Conservation (phyloP, 1,139 yeast species). For the Zygoascus meyerae region DNA sequence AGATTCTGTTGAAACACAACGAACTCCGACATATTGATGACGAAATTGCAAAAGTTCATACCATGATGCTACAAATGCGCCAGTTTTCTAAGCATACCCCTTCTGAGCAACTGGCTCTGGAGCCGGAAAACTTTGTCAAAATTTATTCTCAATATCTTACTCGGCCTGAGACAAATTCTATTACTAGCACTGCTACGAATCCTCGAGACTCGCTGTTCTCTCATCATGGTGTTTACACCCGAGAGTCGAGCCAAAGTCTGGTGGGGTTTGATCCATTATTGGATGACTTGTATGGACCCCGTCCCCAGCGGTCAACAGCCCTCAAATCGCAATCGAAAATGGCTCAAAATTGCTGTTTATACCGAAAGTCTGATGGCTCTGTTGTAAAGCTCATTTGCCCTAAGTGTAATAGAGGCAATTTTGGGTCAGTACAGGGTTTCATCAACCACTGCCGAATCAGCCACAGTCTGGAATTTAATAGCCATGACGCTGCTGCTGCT, state of each 20-base stretch:
- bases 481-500: conserved; percentile 72
- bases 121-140: conserved; percentile 48
- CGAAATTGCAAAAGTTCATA: conserved; percentile 60
- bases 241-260: conserved; percentile 1
- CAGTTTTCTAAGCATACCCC: conserved; percentile 15
- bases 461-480: conserved; percentile 63
- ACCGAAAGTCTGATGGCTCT: conserved; percentile 66
- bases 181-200: not conserved
- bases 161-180: conserved; percentile 9
- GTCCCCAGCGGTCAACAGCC: conserved; percentile 15
- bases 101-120: conserved; percentile 30
- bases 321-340: conserved; percentile 8
- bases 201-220: too few species aligned
- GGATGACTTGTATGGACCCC: conserved; percentile 12
- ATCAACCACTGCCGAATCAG: conserved; percentile 71
- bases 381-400: conserved; percentile 64
- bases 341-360: conserved; percentile 43
- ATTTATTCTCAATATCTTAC: conserved; percentile 37
- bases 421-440: conserved; percentile 76
- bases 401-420: conserved; percentile 60
- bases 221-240: conserved; percentile 3
- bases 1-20: conserved; percentile 63
- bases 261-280: not conserved
- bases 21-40: conserved; percentile 54
- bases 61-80: conserved; percentile 42